Conservation (phyloP, 495 filamentous ascomycete genomes). For the Aspergillus steynii region DNA sequence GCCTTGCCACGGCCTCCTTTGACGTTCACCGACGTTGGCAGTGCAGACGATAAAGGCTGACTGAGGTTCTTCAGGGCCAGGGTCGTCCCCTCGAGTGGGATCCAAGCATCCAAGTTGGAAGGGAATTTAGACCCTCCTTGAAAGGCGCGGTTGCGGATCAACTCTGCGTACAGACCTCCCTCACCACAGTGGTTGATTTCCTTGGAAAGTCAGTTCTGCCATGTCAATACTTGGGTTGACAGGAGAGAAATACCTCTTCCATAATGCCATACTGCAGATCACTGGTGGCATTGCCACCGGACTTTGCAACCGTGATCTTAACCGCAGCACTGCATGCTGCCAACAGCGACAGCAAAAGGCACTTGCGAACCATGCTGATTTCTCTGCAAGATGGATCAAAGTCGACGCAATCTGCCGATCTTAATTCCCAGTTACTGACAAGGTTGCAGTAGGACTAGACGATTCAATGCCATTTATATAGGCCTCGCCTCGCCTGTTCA, state of each 20-base stretch:
- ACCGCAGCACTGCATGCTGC: conserved; percentile 31
- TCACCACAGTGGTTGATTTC: conserved; percentile 77
- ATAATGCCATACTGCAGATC: conserved; percentile 58
- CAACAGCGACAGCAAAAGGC: conserved; percentile 30
- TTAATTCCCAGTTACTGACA: not conserved
- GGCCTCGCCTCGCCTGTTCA: not conserved
- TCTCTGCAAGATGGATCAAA: not conserved
- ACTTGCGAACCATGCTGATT: conserved; percentile 23
- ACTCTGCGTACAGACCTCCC: conserved; percentile 73
- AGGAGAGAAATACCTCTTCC: conserved; percentile 47
- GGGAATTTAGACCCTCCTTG: conserved; percentile 51
- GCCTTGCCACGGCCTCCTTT: conserved; percentile 37
- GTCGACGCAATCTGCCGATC: conserved; percentile 6
- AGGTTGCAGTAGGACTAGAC: not conserved
- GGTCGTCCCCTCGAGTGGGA: conserved; percentile 48
- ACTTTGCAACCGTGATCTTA: conserved; percentile 42
- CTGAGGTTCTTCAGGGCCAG: conserved; percentile 54
- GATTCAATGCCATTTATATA: not conserved
- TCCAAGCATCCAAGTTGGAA: conserved; percentile 53
- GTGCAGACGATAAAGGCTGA: conserved; percentile 58
- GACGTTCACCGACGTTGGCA: conserved; percentile 63
- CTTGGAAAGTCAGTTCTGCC: conserved; percentile 29
- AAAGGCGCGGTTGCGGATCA: conserved; percentile 73
- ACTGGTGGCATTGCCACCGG: conserved; percentile 53
- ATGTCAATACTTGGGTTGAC: not conserved